Evolutionary conservation across 202 grass and related monocot species (phyloP).

Genomic region (Panicum virgatum): DNA sequence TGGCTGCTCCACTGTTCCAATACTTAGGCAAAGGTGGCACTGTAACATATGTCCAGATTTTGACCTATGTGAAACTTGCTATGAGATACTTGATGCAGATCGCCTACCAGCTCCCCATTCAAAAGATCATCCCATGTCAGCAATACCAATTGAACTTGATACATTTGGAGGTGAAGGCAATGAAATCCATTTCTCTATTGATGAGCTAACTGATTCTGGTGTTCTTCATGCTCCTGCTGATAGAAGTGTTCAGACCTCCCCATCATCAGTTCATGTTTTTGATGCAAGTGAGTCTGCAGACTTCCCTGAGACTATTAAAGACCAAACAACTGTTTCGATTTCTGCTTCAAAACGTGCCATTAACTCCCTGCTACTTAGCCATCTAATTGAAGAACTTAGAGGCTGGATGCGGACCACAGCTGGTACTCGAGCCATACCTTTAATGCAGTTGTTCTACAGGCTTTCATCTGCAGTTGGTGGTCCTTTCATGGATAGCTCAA

Average conservation of each 20-base stretch:
- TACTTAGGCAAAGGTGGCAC: conserved; percentile 95
- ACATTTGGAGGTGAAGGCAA: conserved; percentile 72
- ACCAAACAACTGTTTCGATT: conserved; percentile 87
- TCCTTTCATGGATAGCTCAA: conserved; percentile 95
- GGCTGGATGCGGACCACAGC: conserved; percentile 89
- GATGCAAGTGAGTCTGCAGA: conserved; percentile 70
- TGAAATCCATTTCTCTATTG: conserved; percentile 83
- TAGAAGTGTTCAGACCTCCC: conserved; percentile 58
- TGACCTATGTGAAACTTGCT: conserved; percentile 93
- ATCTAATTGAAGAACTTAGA: conserved; percentile 88
- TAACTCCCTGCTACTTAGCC: conserved; percentile 77
- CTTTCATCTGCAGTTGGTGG: conserved; percentile 95
- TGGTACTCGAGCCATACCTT: conserved; percentile 81
- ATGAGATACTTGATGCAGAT: conserved; percentile 93
- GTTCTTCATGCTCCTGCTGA: conserved; percentile 50
- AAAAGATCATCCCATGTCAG: conserved; percentile 90
- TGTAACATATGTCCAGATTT: conserved; percentile 96
- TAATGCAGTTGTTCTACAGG: conserved; percentile 96
- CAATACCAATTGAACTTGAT: conserved; percentile 94
- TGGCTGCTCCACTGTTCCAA: conserved; percentile 97
- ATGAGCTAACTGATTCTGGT: conserved; percentile 62
- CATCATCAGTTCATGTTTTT: conserved; percentile 77
- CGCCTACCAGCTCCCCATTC: conserved; percentile 79
- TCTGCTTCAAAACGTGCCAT: conserved; percentile 88
- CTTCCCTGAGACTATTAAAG: conserved; percentile 47